Evolutionary conservation across 2,329 filamentous ascomycete species (phyloP), one percentile per base, ranked within the genome.

Genomic region (Periconia sp.): DNA sequence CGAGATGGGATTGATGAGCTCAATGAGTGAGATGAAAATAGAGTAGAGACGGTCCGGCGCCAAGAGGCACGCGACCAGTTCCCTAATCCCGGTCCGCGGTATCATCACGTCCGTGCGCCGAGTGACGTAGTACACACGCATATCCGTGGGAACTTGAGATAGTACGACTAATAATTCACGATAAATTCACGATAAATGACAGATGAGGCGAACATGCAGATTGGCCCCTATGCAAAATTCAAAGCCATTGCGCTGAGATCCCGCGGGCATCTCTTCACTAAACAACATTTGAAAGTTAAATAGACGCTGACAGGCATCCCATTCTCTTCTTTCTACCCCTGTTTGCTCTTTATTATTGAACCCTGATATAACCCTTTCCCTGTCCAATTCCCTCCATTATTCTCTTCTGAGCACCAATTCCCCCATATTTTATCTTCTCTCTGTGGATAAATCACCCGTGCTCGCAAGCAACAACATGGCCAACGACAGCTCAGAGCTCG

Each of bases 401-500:
- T 27, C 8, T 27, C 23, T 3, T 27, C 23, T 27, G 3, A 27
- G 23, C 23, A 27, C 8, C n/a, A n/a, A n/a, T 27, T 27, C 9
- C 17, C 49, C 27, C 23, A 33, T 15, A 14, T 33, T 33, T 19
- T 6, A 6, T 45, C 20, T 20, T 45, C 23, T 19, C 6, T 9
- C 9, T 45, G 11, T 33, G 31, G 31, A 33, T 33, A 14, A 14
- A 7, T 14, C 14, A 8, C 7, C 14, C 7, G 31, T 33, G 7
- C 14, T 7, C 31, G 6, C 18, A 45, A 35, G 19, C 13, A 30
- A 30, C 11, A 53, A 18, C 41, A 70, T 70, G 64, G 65, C 58
- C 40, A 48, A 63, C 14, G 59, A 55, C 45, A 23, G 51, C 20
- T 66, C 65, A 20, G 65, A 71, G 47, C 61, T 77, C 30, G 43